Evolutionary conservation across 805 yeast species (phyloP).

Genomic region (Candida ponderosae): DNA sequence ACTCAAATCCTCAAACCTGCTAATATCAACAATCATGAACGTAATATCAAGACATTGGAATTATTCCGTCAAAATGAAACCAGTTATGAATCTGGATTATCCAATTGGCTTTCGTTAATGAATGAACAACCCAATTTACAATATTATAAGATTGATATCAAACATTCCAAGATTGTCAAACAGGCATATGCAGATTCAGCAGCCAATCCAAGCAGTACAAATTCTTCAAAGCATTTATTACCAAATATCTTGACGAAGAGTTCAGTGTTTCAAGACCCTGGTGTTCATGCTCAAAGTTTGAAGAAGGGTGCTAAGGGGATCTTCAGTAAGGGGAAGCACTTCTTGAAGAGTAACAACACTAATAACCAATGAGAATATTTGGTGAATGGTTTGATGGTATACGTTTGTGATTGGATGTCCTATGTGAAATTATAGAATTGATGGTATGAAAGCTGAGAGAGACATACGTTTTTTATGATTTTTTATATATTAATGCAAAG

Average conservation of each 20-base stretch:
- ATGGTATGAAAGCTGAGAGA: no score
- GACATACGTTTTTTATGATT: no score
- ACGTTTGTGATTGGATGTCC: no score
- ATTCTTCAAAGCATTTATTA: constrained; percentile 27
- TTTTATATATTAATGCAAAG: no score
- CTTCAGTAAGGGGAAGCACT: constrained; percentile 48
- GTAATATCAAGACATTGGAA: constrained; percentile 19
- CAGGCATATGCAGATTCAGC: constrained; percentile 62
- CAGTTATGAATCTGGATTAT: constrained; percentile 48
- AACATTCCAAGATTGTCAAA: constrained; percentile 38
- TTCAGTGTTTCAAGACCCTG: constrained; percentile 41
- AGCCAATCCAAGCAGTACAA: constrained; percentile 13
- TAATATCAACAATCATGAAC: constrained; percentile 13
- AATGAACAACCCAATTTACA: constrained; percentile 62
- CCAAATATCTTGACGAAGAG: constrained; percentile 41
- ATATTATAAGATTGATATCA: constrained; percentile 12
- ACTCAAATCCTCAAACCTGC: constrained; percentile 22
- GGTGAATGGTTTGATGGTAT: no score
- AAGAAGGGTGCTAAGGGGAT: constrained; percentile 44
- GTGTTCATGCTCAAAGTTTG: constrained; percentile 41
- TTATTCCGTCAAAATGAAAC: constrained; percentile 27
- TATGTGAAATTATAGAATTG: no score
- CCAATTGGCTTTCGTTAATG: constrained; percentile 49
- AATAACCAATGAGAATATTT: no score
- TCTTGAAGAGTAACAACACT: constrained; percentile 24